These are phyloP conservation scores for Malus hybrid DNA, from an alignment of 331 rosid species.

Conservation along the genomic window DNA sequence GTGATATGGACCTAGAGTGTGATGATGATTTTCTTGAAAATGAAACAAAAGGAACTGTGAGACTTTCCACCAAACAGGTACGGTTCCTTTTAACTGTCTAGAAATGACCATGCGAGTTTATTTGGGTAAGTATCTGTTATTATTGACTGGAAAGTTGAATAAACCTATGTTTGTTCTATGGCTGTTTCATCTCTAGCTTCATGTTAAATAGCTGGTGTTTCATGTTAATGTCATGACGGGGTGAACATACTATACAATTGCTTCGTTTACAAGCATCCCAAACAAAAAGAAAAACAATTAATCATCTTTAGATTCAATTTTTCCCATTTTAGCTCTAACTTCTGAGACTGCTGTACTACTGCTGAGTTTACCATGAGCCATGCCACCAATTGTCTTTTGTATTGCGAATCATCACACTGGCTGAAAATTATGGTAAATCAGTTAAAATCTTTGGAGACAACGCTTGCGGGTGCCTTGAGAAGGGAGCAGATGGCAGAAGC, in stretches of 20 bases:
- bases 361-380: slow-evolving; percentile 6
- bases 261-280: not conserved
- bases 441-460: slow-evolving; percentile 73
- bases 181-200: not conserved
- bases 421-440: slow-evolving; percentile 31
- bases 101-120: not conserved
- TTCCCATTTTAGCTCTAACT: not conserved
- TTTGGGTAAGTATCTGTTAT: not conserved
- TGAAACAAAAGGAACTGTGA: slow-evolving; percentile 44
- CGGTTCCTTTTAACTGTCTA: slow-evolving; percentile 3
- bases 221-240: not conserved
- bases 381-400: not conserved
- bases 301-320: not conserved
- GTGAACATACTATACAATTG: not conserved
- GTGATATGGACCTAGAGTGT: slow-evolving; percentile 33
- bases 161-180: not conserved
- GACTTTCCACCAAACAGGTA: slow-evolving; percentile 87
- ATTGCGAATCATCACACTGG: slow-evolving; percentile 7
- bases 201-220: not conserved
- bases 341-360: not conserved
- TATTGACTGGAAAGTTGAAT: not conserved
- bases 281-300: not conserved
- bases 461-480: slow-evolving; percentile 89
- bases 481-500: slow-evolving; percentile 83
- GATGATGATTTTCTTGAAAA: slow-evolving; percentile 26